Percentiles rank a stretch among this genome's conserved stretches.
Conservation (phyloP, 371 early-diverging fungal genomes). For the Mucor racemosus region DNA sequence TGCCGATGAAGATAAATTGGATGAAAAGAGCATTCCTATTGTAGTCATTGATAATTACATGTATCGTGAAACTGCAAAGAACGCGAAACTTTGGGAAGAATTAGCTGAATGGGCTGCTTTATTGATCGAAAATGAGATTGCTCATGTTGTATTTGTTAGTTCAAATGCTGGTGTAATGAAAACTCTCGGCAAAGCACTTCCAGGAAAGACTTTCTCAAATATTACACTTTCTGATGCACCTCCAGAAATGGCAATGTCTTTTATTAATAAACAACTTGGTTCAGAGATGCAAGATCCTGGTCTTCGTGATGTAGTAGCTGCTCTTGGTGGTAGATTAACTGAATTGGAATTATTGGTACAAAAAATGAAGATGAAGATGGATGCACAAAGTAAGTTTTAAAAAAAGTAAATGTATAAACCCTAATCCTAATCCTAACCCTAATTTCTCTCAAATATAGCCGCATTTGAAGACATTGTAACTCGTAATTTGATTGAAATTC, state of each 20-base stretch:
- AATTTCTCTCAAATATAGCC: constrained; percentile 41
- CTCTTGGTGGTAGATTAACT: constrained; percentile 88
- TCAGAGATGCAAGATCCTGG: constrained; percentile 49
- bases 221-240: constrained; percentile 75
- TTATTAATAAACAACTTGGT: constrained; percentile 65
- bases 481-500: constrained; percentile 81
- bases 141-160: constrained; percentile 91
- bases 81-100: constrained; percentile 67
- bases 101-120: constrained; percentile 81
- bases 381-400: constrained; percentile 56
- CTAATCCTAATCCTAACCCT: no score
- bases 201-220: constrained; percentile 76
- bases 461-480: constrained; percentile 83
- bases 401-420: background rate
- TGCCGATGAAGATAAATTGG: constrained; percentile 23
- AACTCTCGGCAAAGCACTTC: constrained; percentile 75
- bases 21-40: constrained; percentile 71
- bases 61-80: constrained; percentile 67
- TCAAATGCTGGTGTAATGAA: constrained; percentile 77
- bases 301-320: constrained; percentile 60
- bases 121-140: constrained; percentile 77
- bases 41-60: constrained; percentile 88
- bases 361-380: constrained; percentile 80
- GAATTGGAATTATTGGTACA: constrained; percentile 87
- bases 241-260: constrained; percentile 64